Evolutionary conservation across 2,329 filamentous ascomycete species (phyloP).

Genomic region (Sporothrix variecibatus): DNA sequence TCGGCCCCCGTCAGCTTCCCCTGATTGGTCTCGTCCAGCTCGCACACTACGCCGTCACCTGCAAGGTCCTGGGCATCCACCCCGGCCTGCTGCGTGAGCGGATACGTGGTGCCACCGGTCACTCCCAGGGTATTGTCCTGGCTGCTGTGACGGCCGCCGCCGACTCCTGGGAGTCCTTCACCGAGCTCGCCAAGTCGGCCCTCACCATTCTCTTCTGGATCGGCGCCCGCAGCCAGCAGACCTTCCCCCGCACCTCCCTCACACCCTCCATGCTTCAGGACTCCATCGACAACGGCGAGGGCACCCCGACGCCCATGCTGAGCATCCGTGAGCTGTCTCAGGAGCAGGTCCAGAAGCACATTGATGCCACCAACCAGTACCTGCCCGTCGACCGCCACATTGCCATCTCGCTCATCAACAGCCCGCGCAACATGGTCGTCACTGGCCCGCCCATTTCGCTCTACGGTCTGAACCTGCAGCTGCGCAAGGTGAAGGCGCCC

Average conservation of each 20-base stretch:
- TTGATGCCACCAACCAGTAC: slow-evolving; percentile 95
- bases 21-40: slow-evolving; percentile 95
- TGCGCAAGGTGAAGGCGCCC: slow-evolving; percentile 95
- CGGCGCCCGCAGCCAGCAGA: slow-evolving; percentile 93
- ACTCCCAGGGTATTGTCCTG: slow-evolving; percentile 94
- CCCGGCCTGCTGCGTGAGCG: slow-evolving; percentile 85
- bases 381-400: slow-evolving; percentile 91
- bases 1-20: slow-evolving; percentile 92
- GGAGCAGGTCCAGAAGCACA: slow-evolving; percentile 90
- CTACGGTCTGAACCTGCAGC: slow-evolving; percentile 90
- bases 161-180: slow-evolving; percentile 90
- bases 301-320: slow-evolving; percentile 94
- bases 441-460: slow-evolving; percentile 94
- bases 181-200: slow-evolving; percentile 74
- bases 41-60: slow-evolving; percentile 92
- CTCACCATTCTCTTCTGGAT: slow-evolving; percentile 98
- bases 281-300: slow-evolving; percentile 91
- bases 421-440: slow-evolving; percentile 93
- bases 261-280: slow-evolving; percentile 89
- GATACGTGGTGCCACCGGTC: slow-evolving; percentile 86
- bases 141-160: slow-evolving; percentile 89
- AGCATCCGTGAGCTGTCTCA: slow-evolving; percentile 92
- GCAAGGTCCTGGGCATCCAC: slow-evolving; percentile 84
- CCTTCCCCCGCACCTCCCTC: slow-evolving; percentile 91
- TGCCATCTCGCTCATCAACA: slow-evolving; percentile 93